Evolutionary conservation across 495 filamentous ascomycete genomes (phyloP), one percentile per base, ranked within the genome.

Genomic region (Hapsidospora chrysogenum): DNA sequence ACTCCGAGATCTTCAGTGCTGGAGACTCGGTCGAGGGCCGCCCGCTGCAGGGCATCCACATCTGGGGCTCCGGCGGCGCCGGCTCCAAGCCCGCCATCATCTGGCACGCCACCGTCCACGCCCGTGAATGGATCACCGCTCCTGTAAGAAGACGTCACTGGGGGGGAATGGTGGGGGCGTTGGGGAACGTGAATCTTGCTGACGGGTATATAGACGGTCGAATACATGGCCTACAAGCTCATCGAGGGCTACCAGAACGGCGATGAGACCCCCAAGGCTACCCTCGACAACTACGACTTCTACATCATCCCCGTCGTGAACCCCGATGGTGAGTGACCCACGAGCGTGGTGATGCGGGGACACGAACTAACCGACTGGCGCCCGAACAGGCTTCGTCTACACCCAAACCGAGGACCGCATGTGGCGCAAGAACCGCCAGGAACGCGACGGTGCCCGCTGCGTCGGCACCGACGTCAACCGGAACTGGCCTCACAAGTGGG

Each of bases 401-500:
- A 68, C 67, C 0, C 73, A 78, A 40, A 65, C 64, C 13, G 64
- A 35, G 14, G 50, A 71, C 40, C 63, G 73, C 6, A 53, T 77
- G 19, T 78, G 73, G 73, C 63, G 73, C 44, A 78, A 78, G 52
- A 78, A 76, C 56, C 58, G 73, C 0, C 66, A 72, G 29, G 46
- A 50, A 3, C 53, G 48, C 25, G 40, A 51, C 1, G 56, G 55
- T 33, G 50, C 46, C 28, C 49, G 56, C 11, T 75, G 66, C 45
- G 30, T 74, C 17, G 73, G 73, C 15, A 58, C 53, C 10, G 73
- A 78, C 45, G 66, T 74, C 49, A 78, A 78, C 56, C 65, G 73
- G 35, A 78, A 78, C 58, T 78, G 73, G 69, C 49, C 64, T 9
- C 61, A 54, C 40, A 44, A 66, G 36, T 74, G 70, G 70, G 49